These are phyloP conservation scores for Omphalea diandra DNA, from an alignment of 441 rosid genomes.

Conservation along the genomic window DNA sequence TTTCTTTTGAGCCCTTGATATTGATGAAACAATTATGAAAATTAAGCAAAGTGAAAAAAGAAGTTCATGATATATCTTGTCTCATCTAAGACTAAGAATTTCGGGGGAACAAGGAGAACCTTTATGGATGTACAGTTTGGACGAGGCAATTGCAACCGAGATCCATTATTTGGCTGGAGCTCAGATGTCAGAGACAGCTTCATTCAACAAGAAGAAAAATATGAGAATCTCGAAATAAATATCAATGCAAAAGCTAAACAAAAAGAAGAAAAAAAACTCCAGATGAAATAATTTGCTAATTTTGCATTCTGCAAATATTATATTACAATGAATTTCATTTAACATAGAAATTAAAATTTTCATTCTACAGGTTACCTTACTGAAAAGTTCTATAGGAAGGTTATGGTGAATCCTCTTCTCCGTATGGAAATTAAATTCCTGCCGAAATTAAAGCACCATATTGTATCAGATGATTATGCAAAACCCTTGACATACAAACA, in stretches of 20 bases:
- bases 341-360: background rate
- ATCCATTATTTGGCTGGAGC: constrained; percentile 49
- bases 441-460: constrained; percentile 23
- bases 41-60: constrained; percentile 18
- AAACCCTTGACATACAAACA: constrained; percentile 6
- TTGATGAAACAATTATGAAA: constrained; percentile 36
- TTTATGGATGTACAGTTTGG: constrained; percentile 40
- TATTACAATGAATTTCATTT: background rate
- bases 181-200: constrained; percentile 69
- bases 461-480: constrained; percentile 12
- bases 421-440: constrained; percentile 77
- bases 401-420: constrained; percentile 60
- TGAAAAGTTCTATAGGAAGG: constrained; percentile 78
- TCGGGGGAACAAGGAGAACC: constrained; percentile 39
- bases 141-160: constrained; percentile 39
- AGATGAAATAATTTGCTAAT: background rate
- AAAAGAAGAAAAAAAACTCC: background rate
- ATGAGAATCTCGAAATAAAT: background rate
- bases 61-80: background rate
- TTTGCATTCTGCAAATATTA: constrained; percentile 12
- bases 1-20: constrained; percentile 87
- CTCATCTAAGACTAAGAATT: constrained; percentile 8
- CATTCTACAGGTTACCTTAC: constrained; percentile 52
- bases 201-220: constrained; percentile 12
- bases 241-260: background rate